phyloP scores from a whole-genome alignment of 306 rosid species.

The Sicyos edulis region DNA sequence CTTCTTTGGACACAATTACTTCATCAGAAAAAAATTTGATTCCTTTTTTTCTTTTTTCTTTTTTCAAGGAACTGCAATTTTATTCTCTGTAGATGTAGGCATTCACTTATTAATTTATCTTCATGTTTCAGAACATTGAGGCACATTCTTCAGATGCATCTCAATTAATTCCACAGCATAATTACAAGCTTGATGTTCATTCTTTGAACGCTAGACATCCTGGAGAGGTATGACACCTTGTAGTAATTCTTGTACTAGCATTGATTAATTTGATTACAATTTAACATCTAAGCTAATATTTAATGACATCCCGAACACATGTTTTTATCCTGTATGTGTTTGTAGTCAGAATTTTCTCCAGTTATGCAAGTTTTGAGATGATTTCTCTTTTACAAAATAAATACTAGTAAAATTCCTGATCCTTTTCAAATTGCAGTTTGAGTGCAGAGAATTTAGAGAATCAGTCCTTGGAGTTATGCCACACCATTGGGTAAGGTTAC shows the following conservation, averaged over 20 bases:
- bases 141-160: slow-evolving; percentile 78
- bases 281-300: background rate
- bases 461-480: slow-evolving; percentile 97
- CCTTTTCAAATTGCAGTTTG: slow-evolving; percentile 60
- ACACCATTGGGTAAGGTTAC: slow-evolving; percentile 75
- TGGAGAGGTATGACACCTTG: slow-evolving; percentile 63
- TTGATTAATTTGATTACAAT: background rate
- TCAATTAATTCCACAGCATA: slow-evolving; percentile 83
- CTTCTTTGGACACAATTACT: background rate
- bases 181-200: slow-evolving; percentile 95
- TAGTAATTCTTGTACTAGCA: background rate
- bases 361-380: background rate
- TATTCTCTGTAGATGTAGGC: background rate
- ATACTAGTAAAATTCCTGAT: slow-evolving; percentile 23
- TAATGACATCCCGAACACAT: background rate
- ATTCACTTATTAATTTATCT: slow-evolving; percentile 17
- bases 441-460: slow-evolving; percentile 96
- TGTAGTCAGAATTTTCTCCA: background rate
- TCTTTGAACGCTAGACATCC: slow-evolving; percentile 79
- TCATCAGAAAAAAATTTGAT: background rate
- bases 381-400: background rate
- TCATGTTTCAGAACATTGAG: slow-evolving; percentile 68
- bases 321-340: background rate
- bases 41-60: background rate
- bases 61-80: slow-evolving; percentile 1